Conservation (phyloP, 768 basidiomycete genomes). For the Suillus variegatus region DNA sequence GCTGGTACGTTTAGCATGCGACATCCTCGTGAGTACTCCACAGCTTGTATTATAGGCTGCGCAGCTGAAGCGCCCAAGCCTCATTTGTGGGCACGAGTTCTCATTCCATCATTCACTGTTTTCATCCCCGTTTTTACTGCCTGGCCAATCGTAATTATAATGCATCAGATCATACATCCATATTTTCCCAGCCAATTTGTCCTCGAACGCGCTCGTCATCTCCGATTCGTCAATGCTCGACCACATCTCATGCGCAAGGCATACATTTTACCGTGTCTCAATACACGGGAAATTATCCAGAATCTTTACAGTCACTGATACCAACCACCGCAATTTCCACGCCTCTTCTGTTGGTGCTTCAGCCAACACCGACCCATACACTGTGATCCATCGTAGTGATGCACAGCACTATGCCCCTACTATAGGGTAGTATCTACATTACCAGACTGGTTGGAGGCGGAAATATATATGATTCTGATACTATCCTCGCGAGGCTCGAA, state of each 20-base stretch:
- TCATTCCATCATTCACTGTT: not conserved
- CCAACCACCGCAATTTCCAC: not conserved
- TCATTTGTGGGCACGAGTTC: not conserved
- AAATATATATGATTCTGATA: not conserved
- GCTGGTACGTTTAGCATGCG: not conserved
- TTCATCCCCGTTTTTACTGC: not conserved
- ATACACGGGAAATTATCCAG: not conserved
- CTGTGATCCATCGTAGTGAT: not conserved
- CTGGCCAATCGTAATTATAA: not conserved
- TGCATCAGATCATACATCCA: not conserved
- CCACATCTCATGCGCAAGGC: not conserved
- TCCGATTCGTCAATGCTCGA: not conserved
- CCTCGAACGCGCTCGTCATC: not conserved
- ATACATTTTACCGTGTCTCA: not conserved
- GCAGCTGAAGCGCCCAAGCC: not conserved
- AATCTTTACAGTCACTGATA: not conserved
- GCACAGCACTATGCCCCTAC: not conserved
- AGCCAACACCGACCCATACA: not conserved
- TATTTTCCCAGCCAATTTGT: not conserved
- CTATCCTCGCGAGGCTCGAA: not conserved
- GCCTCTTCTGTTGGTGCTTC: not conserved
- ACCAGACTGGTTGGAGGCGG: not conserved
- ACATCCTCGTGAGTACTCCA: not conserved
- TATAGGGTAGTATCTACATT: not conserved
- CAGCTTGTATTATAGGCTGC: not conserved